Evolutionary conservation across 225 moss, liverwort and hornwort species (phyloP), one percentile per base, ranked within the genome.

Genomic region (Antitrichia curtipendula): DNA sequence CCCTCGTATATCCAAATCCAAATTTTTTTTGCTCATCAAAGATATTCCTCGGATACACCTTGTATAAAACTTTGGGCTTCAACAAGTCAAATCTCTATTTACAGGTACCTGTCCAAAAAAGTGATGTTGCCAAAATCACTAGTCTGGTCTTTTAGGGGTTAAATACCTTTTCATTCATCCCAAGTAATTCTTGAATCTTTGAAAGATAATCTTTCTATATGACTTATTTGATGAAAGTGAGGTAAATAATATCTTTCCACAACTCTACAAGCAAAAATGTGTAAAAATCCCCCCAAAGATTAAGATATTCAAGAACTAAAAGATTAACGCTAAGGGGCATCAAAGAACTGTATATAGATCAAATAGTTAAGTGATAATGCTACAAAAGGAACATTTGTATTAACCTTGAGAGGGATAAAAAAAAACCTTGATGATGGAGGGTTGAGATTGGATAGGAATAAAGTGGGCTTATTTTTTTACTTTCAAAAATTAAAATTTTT

Each of bases 161-260:
- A 65, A 5, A 5, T 36, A 20, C 36, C 65, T 36, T 65, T 1
- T 65, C 65, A 65, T 71, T 71, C 19, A 47, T 47, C 1, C 3
- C 41, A 27, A 70, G 5, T 9, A 41, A 41, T 70, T 31, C 4
- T 43, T 28, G 9, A 16, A 9, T 27, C 5, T 16, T 43, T 49
- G 2, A 4, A 49, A 19, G 2, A 31, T 34, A 3, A 8, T 0
- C 5, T 22, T 52, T 34, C 0, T 52, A 0, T 0, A 20, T 34
- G 5, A 50, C 2, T 14, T 8, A 43, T 52, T 52, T 52, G 22
- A 34, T 21, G 21, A 74, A 75, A 34, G 34, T 32, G 21, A 50
- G 0, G 3, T 8, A 21, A 75, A 12, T 32, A 32, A 32, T 49
- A 21, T 29, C 4, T 75, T 50, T 2, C 3, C 3, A 75, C 74